Conservation (phyloP, 2,329 filamentous ascomycete species). For the Aspergillus luchuensis region DNA sequence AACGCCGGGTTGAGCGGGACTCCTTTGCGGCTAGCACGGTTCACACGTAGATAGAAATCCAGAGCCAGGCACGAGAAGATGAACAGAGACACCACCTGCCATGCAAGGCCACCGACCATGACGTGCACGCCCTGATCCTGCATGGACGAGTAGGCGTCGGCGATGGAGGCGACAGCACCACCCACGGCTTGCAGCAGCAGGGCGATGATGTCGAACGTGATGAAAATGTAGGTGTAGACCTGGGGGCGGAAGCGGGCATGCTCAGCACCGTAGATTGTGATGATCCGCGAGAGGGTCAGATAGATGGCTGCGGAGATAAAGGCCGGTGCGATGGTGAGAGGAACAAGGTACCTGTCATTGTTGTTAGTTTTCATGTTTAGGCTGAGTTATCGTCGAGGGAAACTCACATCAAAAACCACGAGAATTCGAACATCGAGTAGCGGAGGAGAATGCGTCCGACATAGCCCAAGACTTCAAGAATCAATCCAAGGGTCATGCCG, state of each 20-base stretch:
- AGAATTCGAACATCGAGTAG: constrained; percentile 48
- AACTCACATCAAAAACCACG: constrained; percentile 42
- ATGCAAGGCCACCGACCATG: background rate
- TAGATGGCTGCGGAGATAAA: background rate
- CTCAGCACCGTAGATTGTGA: background rate
- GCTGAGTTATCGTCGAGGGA: too few species aligned
- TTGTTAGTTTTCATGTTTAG: background rate
- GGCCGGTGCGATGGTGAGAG: background rate
- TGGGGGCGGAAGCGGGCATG: background rate
- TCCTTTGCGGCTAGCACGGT: background rate
- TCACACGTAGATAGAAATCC: background rate
- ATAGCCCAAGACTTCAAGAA: constrained; percentile 64
- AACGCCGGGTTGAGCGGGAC: background rate
- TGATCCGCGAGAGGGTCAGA: background rate
- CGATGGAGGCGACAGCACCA: background rate
- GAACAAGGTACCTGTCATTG: background rate
- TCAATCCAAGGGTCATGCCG: constrained; percentile 56
- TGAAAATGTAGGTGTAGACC: background rate
- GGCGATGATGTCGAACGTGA: background rate
- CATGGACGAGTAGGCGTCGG: background rate
- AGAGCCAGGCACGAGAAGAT: background rate
- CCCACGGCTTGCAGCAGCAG: background rate
- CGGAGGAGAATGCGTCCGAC: constrained; percentile 58
- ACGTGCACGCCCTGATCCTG: background rate
- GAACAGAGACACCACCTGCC: background rate